These are phyloP conservation scores for Abelmoschus esculentus DNA, from an alignment of 345 rosid species.

Conservation along the genomic window DNA sequence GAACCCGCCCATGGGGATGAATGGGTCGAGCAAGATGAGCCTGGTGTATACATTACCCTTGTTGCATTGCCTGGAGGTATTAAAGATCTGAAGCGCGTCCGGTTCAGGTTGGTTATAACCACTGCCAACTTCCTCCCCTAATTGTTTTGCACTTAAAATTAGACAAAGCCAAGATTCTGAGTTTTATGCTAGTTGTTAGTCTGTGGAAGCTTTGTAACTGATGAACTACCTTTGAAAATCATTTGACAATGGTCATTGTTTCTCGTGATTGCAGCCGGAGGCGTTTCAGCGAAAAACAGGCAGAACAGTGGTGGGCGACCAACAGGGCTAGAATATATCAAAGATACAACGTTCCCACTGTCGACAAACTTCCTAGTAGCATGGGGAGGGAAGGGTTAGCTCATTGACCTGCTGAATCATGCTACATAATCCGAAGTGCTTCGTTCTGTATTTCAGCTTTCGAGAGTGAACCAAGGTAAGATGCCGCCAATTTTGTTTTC, in stretches of 20 bases:
- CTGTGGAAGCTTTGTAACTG: not conserved
- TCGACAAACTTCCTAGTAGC: slow-evolving; percentile 31
- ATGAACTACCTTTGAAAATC: not conserved
- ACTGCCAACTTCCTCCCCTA: not conserved
- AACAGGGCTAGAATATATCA: slow-evolving; percentile 63
- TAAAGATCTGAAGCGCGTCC: slow-evolving; percentile 75
- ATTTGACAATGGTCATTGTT: not conserved
- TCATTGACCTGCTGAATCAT: slow-evolving; percentile 19
- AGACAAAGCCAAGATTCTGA: not conserved
- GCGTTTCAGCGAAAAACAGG: slow-evolving; percentile 68
- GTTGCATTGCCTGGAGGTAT: slow-evolving; percentile 56
- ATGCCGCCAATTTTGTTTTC: slow-evolving; percentile 15
- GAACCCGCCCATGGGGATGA: slow-evolving; percentile 44
- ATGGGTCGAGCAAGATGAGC: slow-evolving; percentile 76
- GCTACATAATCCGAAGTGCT: slow-evolving; percentile 1
- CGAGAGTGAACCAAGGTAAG: slow-evolving; percentile 6
- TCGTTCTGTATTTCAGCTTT: not conserved
- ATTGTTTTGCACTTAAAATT: not conserved
- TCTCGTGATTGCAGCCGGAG: slow-evolving; percentile 42
- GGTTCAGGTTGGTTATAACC: slow-evolving; percentile 51
- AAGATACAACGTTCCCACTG: slow-evolving; percentile 47
- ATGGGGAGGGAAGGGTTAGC: slow-evolving; percentile 24
- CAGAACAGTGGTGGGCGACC: slow-evolving; percentile 77
- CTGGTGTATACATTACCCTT: slow-evolving; percentile 66
- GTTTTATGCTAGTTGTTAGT: not conserved